Conservation (phyloP, 129 eudicot genomes). For the Mikania micrantha region DNA sequence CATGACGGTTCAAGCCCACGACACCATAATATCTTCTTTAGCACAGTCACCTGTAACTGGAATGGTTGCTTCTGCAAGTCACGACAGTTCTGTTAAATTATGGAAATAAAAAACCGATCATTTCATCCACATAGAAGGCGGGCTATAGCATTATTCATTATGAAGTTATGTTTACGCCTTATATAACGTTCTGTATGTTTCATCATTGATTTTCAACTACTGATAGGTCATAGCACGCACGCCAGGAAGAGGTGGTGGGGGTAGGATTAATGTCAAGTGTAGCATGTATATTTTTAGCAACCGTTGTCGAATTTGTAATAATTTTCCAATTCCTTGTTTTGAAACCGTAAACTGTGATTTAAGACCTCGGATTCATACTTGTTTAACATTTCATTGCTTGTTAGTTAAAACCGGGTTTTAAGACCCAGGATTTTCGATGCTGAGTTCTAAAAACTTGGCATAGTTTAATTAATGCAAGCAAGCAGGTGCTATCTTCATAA, state of each 20-base stretch:
- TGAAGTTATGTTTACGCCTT: conserved; percentile 4
- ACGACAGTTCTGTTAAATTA: conserved; percentile 76
- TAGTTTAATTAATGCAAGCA: not conserved
- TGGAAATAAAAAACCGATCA: conserved; percentile 60
- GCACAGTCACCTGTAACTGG: conserved; percentile 88
- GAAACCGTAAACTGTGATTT: not conserved
- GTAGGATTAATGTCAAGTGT: conserved; percentile 23
- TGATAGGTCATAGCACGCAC: conserved; percentile 16
- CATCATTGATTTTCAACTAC: conserved; percentile 8
- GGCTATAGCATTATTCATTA: not conserved
- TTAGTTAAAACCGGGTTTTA: not conserved
- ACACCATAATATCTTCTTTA: conserved; percentile 71
- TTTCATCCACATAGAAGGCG: not conserved
- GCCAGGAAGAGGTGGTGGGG: too few species aligned
- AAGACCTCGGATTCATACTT: not conserved
- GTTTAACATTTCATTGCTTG: not conserved
- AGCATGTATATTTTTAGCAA: conserved; percentile 18
- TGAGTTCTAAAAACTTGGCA: not conserved
- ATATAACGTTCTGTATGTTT: not conserved
- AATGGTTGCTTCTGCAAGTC: conserved; percentile 97
- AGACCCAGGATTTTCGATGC: not conserved
- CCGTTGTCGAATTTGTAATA: conserved; percentile 3
- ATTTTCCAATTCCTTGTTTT: conserved; percentile 3
- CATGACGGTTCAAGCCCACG: conserved; percentile 92
- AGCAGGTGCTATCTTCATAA: not conserved